Base-by-base conservation (phyloP, 23 red algal species). In the Agarophyton chilense region DNA sequence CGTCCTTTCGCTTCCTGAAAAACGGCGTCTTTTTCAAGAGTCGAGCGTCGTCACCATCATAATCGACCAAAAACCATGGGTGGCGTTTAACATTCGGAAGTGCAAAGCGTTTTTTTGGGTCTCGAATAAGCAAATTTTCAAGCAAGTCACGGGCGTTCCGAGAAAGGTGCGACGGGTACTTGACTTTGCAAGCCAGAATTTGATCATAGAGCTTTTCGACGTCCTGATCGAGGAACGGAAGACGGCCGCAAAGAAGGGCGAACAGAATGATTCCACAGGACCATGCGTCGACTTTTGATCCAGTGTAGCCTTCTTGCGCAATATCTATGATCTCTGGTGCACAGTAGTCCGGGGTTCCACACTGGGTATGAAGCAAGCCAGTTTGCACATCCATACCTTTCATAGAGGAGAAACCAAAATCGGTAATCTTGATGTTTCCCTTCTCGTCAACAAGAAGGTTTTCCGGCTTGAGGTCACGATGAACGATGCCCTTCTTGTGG, bases 331-430 rank as follows among this genome's bases (percentile, higher is more conserved):
- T 88, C 47, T 95, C 92, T 24, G 92, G 92, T 40, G 82, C 83
- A 65, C 61, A 74, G 38, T 95, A 95, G 67, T 95, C 72, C 10
- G 92, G 92, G 25, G 92, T 89, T 51, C 92, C 92, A 39, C 84
- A 90, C 39, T 89, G 82, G 22, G 92, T 95, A 39, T 95, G 75
- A 44, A 95, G 63, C 22, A 95, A 64, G 34, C 83, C 91, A n/a
- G 82, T 61, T 45, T 88, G 72, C 33, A 77, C 79, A 51, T 84
- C 76, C 33, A 65, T 50, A 14, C 66, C 68, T 38, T 97, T 92
- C 82, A 97, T 97, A n/a, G 90, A 88, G 14, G 84, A 90, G 54
- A 98, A 94, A 26, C 96, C 96, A 84, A 98, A 98, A 43, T 98
- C 96, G 10, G 90, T 92, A 61, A 98, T 98, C 62, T 90, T 89